Conservation (phyloP, 306 rosid genomes). For the Prunus dulcis region DNA sequence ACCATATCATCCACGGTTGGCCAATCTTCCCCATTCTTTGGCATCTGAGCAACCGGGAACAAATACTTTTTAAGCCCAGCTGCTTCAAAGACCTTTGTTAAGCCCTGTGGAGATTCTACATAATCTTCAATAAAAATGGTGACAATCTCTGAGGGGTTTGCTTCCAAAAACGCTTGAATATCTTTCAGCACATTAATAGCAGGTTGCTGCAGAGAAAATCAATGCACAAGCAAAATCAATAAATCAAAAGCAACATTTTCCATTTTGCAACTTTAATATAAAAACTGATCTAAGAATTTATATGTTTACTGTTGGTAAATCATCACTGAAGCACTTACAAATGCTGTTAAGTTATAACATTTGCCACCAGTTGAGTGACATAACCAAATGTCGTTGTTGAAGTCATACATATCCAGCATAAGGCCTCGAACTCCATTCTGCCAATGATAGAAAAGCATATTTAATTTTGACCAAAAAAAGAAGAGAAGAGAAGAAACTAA, state of each 20-base stretch:
- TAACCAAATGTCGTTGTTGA: constrained; percentile 65
- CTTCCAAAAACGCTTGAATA: constrained; percentile 54
- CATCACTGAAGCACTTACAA: constrained; percentile 54
- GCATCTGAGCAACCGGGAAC: constrained; percentile 72
- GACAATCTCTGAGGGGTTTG: constrained; percentile 72
- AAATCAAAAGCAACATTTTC: constrained; percentile 1
- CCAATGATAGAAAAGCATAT: constrained; percentile 1
- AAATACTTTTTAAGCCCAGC: constrained; percentile 56
- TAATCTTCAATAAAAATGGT: constrained; percentile 94
- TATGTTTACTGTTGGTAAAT: background rate
- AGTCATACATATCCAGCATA: constrained; percentile 95
- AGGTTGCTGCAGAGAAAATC: constrained; percentile 55
- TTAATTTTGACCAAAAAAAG: background rate
- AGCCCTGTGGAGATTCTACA: constrained; percentile 60
- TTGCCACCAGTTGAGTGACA: constrained; percentile 69
- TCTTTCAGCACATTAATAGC: constrained; percentile 66
- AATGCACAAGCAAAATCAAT: constrained; percentile 3
- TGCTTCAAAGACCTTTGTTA: constrained; percentile 62
- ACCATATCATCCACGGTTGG: constrained; percentile 85
- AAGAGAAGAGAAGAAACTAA: background rate
- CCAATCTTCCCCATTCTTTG: constrained; percentile 74
- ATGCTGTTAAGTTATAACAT: constrained; percentile 71
- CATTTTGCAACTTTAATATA: background rate
- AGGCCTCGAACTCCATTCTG: constrained; percentile 90
- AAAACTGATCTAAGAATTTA: background rate